Conservation (phyloP, 768 basidiomycete genomes). For the Lactarius psammicola region DNA sequence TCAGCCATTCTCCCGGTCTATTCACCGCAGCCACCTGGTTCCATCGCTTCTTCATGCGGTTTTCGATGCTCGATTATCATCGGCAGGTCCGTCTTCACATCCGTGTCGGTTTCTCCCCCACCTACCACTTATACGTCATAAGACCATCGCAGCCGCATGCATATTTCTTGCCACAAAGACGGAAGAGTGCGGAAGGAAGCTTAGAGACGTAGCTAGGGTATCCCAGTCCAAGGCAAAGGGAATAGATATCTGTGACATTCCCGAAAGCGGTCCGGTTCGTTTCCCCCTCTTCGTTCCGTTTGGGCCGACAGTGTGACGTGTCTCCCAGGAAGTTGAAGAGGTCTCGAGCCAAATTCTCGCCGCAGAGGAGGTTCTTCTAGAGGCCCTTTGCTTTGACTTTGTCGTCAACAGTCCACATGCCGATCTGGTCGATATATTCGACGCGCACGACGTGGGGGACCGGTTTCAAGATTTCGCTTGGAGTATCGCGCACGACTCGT, state of each 20-base stretch:
- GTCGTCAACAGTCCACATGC: conserved; percentile 75
- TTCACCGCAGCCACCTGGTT: conserved; percentile 90
- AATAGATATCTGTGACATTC: conserved; percentile 53
- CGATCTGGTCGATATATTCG: conserved; percentile 70
- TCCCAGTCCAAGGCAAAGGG: conserved; percentile 66
- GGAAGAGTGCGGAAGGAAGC: conserved; percentile 83
- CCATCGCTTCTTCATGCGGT: conserved; percentile 88
- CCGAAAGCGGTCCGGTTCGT: conserved; percentile 64
- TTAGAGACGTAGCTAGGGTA: conserved; percentile 79
- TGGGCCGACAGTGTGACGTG: background rate
- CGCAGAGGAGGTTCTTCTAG: conserved; percentile 76
- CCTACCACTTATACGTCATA: conserved; percentile 23
- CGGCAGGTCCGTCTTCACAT: conserved; percentile 53
- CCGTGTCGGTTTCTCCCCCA: background rate
- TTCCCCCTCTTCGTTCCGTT: background rate
- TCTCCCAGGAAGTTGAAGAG: conserved; percentile 66
- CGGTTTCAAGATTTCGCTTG: conserved; percentile 73
- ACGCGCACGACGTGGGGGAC: conserved; percentile 47
- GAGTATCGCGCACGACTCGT: conserved; percentile 90
- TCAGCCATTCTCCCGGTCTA: conserved; percentile 76
- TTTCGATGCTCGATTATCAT: conserved; percentile 78
- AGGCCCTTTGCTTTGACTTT: conserved; percentile 85
- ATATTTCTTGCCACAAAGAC: conserved; percentile 91
- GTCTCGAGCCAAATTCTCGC: conserved; percentile 66
- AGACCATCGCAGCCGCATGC: conserved; percentile 85